Evolutionary conservation across 1,284 basidiomycete species (phyloP).

Genomic region (Heterobasidion annosum): DNA sequence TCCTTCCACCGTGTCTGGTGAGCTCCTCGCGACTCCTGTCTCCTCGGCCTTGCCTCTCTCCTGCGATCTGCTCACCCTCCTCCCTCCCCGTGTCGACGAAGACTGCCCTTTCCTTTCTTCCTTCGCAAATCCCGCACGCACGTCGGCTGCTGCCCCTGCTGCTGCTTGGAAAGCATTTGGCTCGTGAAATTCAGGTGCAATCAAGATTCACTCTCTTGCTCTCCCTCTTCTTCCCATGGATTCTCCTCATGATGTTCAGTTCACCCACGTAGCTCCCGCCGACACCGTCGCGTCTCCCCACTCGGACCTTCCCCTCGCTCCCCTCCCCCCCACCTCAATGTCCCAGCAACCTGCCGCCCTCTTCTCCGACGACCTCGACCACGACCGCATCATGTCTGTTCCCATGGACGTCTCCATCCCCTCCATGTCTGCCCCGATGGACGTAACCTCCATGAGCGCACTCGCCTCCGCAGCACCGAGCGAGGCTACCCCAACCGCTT

Average conservation of each 20-base stretch:
- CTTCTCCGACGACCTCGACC: constrained; percentile 30
- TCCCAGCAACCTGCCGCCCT: constrained; percentile 17
- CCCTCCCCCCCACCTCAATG: constrained; percentile 9
- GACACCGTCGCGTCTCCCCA: constrained; percentile 18
- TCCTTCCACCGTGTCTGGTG: too few species aligned
- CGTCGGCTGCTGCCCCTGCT: not conserved
- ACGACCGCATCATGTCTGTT: constrained; percentile 19
- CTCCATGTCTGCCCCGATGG: constrained; percentile 8
- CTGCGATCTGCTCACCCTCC: too few species aligned
- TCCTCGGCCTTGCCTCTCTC: too few species aligned
- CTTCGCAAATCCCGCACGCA: too few species aligned
- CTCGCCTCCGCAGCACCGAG: constrained; percentile 5
- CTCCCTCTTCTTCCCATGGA: not conserved
- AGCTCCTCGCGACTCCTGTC: too few species aligned
- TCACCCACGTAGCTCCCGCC: not conserved
- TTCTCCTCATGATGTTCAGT: not conserved
- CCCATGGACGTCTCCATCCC: constrained; percentile 28
- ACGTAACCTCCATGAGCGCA: constrained; percentile 9
- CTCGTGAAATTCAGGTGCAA: not conserved
- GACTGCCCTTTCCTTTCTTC: too few species aligned
- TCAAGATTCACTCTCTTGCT: not conserved
- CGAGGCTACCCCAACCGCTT: constrained; percentile 7
- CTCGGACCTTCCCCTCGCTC: constrained; percentile 17
- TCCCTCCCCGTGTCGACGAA: too few species aligned
- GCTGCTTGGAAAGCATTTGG: not conserved